Conservation (phyloP, 1,139 yeast genomes). For the Blastobotrys capitulatus region DNA sequence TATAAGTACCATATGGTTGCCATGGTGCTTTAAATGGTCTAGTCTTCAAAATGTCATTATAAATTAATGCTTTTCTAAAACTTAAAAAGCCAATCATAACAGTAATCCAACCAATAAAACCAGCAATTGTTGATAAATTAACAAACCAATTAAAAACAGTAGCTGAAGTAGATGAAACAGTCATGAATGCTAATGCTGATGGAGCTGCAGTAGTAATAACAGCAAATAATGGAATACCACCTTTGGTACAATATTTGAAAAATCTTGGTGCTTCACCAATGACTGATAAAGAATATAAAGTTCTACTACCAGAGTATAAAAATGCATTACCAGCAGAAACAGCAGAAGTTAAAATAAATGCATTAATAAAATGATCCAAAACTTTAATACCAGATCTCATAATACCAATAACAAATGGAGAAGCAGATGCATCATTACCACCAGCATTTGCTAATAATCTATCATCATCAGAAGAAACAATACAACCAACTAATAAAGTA, state of each 20-base stretch:
- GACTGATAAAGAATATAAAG: conserved; percentile 76
- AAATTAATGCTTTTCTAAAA: conserved; percentile 45
- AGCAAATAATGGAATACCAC: conserved; percentile 70
- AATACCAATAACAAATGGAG: conserved; percentile 72
- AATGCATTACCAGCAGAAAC: conserved; percentile 71
- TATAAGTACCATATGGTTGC: conserved; percentile 46
- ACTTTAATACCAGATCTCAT: conserved; percentile 52
- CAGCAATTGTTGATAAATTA: conserved; percentile 48
- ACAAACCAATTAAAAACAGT: conserved; percentile 50
- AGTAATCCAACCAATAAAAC: conserved; percentile 50
- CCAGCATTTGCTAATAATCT: conserved; percentile 44
- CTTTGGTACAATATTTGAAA: conserved; percentile 65
- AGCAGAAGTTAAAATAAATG: conserved; percentile 64
- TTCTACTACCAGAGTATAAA: conserved; percentile 73
- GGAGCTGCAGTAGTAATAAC: conserved; percentile 47
- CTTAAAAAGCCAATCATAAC: conserved; percentile 46
- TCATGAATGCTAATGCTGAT: conserved; percentile 44
- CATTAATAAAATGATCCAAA: conserved; percentile 66
- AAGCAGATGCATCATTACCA: conserved; percentile 48
- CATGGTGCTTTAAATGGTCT: conserved; percentile 41
- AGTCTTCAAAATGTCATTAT: conserved; percentile 23
- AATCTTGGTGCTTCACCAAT: conserved; percentile 75
- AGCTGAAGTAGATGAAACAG: conserved; percentile 34
- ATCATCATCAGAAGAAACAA: conserved; percentile 56
- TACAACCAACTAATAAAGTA: conserved; percentile 51